These are phyloP conservation scores for Rutstroemia sp. DNA, from an alignment of 2,329 filamentous ascomycete species.

Conservation along the genomic window DNA sequence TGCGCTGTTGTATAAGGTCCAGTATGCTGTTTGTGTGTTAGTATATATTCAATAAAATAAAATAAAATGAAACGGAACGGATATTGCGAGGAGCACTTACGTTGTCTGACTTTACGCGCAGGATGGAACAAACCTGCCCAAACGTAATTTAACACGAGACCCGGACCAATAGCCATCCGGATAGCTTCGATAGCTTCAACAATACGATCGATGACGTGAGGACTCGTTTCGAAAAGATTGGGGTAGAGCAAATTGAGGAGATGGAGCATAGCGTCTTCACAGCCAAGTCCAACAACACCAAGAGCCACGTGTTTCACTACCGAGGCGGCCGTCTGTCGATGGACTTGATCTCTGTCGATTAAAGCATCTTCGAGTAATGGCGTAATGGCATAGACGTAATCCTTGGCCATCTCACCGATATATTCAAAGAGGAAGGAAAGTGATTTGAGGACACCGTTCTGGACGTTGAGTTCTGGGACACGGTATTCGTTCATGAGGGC, in stretches of 20 bases:
- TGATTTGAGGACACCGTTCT: slow-evolving; percentile 96
- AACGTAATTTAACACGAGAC: slow-evolving; percentile 93
- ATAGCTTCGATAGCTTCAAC: slow-evolving; percentile 97
- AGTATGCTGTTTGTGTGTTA: slow-evolving; percentile 53
- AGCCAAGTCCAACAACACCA: slow-evolving; percentile 93
- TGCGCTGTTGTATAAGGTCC: slow-evolving; percentile 93
- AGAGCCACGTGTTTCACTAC: slow-evolving; percentile 98
- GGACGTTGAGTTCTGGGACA: slow-evolving; percentile 95
- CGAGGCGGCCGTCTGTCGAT: slow-evolving; percentile 90
- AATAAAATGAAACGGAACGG: background rate
- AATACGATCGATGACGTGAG: slow-evolving; percentile 96
- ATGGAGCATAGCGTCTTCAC: slow-evolving; percentile 97
- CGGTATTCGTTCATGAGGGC: slow-evolving; percentile 99
- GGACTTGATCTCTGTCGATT: slow-evolving; percentile 95
- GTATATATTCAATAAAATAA: background rate
- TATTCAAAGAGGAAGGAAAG: slow-evolving; percentile 98
- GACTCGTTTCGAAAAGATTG: slow-evolving; percentile 95
- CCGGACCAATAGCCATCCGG: slow-evolving; percentile 85
- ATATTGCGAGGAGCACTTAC: background rate
- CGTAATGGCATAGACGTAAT: slow-evolving; percentile 97
- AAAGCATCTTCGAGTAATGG: slow-evolving; percentile 93
- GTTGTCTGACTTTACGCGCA: slow-evolving; percentile 84
- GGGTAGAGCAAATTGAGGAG: slow-evolving; percentile 93
- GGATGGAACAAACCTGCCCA: slow-evolving; percentile 98
- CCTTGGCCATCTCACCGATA: slow-evolving; percentile 99